Evolutionary conservation across 2,329 filamentous ascomycete genomes (phyloP).

Genomic region (Trichophyton rubrum): DNA sequence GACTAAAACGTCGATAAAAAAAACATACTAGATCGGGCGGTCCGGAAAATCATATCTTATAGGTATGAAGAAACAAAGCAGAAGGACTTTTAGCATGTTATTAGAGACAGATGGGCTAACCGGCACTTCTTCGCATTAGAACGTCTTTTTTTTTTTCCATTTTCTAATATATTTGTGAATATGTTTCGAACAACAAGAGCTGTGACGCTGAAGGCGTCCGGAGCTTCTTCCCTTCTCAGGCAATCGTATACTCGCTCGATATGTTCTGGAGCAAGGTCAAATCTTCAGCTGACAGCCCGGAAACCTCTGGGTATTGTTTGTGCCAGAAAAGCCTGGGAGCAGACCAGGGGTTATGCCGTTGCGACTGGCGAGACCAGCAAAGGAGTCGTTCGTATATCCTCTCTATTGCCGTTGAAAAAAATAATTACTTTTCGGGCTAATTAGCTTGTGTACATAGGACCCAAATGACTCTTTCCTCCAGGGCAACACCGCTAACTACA

Average conservation of each 20-base stretch:
- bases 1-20: constrained; percentile 2
- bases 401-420: constrained; percentile 10
- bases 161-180: constrained; percentile 1
- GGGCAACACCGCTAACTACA: constrained; percentile 95
- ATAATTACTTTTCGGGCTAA: constrained; percentile 1
- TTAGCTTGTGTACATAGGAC: constrained; percentile 39
- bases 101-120: background rate
- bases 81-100: background rate
- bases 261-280: constrained; percentile 8
- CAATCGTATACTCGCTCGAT: constrained; percentile 17
- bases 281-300: constrained; percentile 27
- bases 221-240: constrained; percentile 27
- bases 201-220: constrained; percentile 28
- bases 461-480: constrained; percentile 93
- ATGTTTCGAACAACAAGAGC: constrained; percentile 14
- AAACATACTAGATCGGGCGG: constrained; percentile 1
- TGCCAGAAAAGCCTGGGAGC: constrained; percentile 25
- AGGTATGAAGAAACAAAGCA: background rate
- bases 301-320: constrained; percentile 33
- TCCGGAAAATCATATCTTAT: constrained; percentile 1
- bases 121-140: background rate
- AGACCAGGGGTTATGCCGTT: constrained; percentile 46
- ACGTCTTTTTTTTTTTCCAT: background rate
- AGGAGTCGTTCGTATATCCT: constrained; percentile 43
- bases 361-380: constrained; percentile 46